These are phyloP conservation scores for Colletotrichum gigasporum DNA, from an alignment of 2,329 filamentous ascomycete species.

Conservation along the genomic window DNA sequence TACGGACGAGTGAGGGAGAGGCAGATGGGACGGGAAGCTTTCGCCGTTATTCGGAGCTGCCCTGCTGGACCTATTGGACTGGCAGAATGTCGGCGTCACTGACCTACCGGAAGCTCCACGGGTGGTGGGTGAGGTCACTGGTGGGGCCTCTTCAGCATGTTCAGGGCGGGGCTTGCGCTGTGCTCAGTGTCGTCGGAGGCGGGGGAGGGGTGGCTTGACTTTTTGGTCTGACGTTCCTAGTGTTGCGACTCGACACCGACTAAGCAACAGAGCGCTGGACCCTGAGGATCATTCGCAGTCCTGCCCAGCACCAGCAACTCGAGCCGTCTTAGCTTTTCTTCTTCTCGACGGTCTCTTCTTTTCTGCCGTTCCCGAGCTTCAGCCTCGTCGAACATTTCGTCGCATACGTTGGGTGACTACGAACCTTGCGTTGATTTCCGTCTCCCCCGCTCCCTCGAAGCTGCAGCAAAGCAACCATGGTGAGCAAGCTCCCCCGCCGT, in stretches of 20 bases:
- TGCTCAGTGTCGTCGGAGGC: conserved; percentile 2
- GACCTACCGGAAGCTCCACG: conserved; percentile 12
- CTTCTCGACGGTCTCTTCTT: not conserved
- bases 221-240: conserved; percentile 12
- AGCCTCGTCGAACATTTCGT: not conserved
- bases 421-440: not conserved
- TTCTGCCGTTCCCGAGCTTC: not conserved
- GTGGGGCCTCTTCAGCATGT: conserved; percentile 15
- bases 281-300: conserved; percentile 8
- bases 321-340: not conserved
- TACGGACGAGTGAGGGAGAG: not conserved
- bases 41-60: conserved; percentile 6
- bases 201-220: conserved; percentile 29
- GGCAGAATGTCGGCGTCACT: conserved; percentile 22
- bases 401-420: not conserved
- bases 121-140: conserved; percentile 28
- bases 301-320: not conserved
- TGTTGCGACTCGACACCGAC: conserved; percentile 5
- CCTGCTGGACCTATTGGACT: too few species aligned
- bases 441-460: not conserved
- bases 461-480: conserved; percentile 2
- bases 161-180: conserved; percentile 10
- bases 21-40: not conserved
- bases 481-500: not conserved
- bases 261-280: not conserved